These are phyloP conservation scores for Penicillium olsonii DNA, from an alignment of 2,329 filamentous ascomycete genomes.

Conservation along the genomic window DNA sequence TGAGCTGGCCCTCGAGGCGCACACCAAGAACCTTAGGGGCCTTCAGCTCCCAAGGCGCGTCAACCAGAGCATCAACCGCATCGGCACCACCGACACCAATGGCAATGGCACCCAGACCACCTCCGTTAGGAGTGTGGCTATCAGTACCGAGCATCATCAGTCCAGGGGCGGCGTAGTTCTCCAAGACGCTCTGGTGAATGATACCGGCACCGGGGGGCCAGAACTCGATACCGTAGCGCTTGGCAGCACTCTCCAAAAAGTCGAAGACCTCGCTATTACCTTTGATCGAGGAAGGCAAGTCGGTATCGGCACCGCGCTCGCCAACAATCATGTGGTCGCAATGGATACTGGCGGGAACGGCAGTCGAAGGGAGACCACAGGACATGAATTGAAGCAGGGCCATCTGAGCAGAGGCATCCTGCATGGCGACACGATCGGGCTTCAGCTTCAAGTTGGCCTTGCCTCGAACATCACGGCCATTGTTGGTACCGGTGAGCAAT, in stretches of 20 bases:
- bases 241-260: slow-evolving; percentile 89
- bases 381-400: slow-evolving; percentile 98
- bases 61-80: slow-evolving; percentile 93
- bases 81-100: slow-evolving; percentile 98
- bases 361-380: slow-evolving; percentile 83
- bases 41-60: slow-evolving; percentile 96
- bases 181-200: slow-evolving; percentile 95
- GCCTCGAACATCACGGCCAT: slow-evolving; percentile 81
- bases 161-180: slow-evolving; percentile 96
- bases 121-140: slow-evolving; percentile 93
- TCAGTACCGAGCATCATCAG: slow-evolving; percentile 99
- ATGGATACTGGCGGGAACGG: slow-evolving; percentile 95
- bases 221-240: slow-evolving; percentile 92
- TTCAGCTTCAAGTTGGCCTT: slow-evolving; percentile 94
- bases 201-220: slow-evolving; percentile 94
- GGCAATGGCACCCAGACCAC: slow-evolving; percentile 91
- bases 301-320: slow-evolving; percentile 81
- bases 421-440: slow-evolving; percentile 97
- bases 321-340: slow-evolving; percentile 99
- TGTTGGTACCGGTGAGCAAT: slow-evolving; percentile 76
- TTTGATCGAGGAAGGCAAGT: slow-evolving; percentile 80
- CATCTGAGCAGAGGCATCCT: slow-evolving; percentile 98
- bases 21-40: slow-evolving; percentile 70
- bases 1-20: slow-evolving; percentile 65
- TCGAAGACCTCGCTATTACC: slow-evolving; percentile 97